These are phyloP conservation scores for Dactylellina haptotyla DNA, from an alignment of 2,329 filamentous ascomycete genomes.

Conservation along the genomic window DNA sequence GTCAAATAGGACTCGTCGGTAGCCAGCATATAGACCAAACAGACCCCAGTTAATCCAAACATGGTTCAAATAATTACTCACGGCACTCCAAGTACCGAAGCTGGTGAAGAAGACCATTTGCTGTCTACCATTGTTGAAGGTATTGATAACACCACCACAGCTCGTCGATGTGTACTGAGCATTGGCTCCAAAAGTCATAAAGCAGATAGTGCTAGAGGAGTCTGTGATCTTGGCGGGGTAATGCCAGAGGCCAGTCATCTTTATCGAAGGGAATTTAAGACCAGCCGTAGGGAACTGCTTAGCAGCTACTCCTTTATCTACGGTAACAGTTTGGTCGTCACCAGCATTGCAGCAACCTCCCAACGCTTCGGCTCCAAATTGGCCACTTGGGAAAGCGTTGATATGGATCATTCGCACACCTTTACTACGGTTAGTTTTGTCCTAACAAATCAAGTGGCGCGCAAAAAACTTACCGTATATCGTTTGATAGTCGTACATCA, in stretches of 20 bases:
- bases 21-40: slow-evolving; percentile 54
- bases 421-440: slow-evolving; percentile 61
- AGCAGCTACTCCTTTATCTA: slow-evolving; percentile 63
- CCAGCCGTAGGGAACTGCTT: slow-evolving; percentile 68
- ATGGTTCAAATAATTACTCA: slow-evolving; percentile 42
- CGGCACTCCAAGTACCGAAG: slow-evolving; percentile 66
- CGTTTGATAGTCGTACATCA: slow-evolving; percentile 69
- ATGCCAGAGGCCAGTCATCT: slow-evolving; percentile 67
- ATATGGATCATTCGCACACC: slow-evolving; percentile 71
- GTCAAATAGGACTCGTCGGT: slow-evolving; percentile 61
- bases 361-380: slow-evolving; percentile 64
- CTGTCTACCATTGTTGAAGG: slow-evolving; percentile 66
- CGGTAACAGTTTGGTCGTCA: slow-evolving; percentile 67
- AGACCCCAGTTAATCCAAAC: slow-evolving; percentile 47
- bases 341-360: slow-evolving; percentile 66
- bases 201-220: slow-evolving; percentile 67
- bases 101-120: slow-evolving; percentile 72
- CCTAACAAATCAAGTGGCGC: slow-evolving; percentile 69
- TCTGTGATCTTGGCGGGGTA: slow-evolving; percentile 70
- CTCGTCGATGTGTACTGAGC: slow-evolving; percentile 61
- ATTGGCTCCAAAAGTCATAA: slow-evolving; percentile 66
- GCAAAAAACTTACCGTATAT: slow-evolving; percentile 70
- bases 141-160: slow-evolving; percentile 71
- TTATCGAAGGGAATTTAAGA: slow-evolving; percentile 59
- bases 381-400: slow-evolving; percentile 68